Conservation (phyloP, 495 filamentous ascomycete species). For the Xylaria telfairii region DNA sequence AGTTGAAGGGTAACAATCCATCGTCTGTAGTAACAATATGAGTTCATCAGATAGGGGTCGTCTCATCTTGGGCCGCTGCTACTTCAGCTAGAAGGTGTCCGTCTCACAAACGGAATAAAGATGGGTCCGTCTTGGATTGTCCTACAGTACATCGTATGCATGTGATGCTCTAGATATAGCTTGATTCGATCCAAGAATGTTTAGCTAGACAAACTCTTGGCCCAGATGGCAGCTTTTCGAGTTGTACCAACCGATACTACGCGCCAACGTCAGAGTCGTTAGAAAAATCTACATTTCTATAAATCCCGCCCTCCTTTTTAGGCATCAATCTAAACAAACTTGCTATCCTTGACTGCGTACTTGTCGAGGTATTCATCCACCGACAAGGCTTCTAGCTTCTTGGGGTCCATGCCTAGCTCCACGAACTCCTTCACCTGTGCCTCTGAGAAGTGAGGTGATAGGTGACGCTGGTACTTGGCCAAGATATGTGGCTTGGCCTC, state of each 20-base stretch:
- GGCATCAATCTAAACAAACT: slow-evolving; percentile 51
- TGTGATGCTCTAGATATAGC: not conserved
- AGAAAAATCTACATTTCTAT: slow-evolving; percentile 16
- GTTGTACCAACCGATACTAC: not conserved
- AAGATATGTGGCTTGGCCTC: slow-evolving; percentile 98
- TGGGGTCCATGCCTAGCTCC: slow-evolving; percentile 71
- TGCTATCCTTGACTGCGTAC: slow-evolving; percentile 71
- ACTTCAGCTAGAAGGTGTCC: not conserved
- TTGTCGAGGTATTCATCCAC: slow-evolving; percentile 94
- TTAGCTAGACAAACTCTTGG: too few species aligned
- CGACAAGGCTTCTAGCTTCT: slow-evolving; percentile 76
- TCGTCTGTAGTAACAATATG: not conserved
- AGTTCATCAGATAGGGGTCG: not conserved
- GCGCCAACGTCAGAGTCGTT: not conserved
- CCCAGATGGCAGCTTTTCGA: too few species aligned
- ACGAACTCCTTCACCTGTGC: slow-evolving; percentile 79
- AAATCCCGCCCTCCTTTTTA: not conserved
- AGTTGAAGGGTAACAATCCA: not conserved
- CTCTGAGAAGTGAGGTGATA: slow-evolving; percentile 79
- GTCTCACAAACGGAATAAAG: not conserved
- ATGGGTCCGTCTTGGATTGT: not conserved
- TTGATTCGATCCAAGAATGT: slow-evolving; percentile 5
- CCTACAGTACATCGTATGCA: slow-evolving; percentile 4
- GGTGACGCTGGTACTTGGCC: slow-evolving; percentile 91
- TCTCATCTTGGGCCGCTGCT: not conserved